These are phyloP conservation scores for Nannizzia gypsea DNA, from an alignment of 2,329 filamentous ascomycete species.

Conservation along the genomic window DNA sequence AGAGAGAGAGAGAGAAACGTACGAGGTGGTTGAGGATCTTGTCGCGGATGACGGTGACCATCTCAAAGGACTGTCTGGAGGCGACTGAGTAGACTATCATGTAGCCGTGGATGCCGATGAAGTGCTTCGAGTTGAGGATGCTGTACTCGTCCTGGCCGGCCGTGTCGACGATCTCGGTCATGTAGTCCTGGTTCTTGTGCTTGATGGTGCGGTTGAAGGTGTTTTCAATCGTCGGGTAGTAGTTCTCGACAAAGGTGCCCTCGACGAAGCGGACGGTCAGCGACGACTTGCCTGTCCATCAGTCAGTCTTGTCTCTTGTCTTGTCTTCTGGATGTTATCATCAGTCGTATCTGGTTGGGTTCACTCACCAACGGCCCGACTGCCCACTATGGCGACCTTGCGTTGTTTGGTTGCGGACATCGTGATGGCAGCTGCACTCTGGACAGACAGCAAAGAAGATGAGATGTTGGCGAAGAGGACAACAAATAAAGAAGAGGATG, in stretches of 20 bases:
- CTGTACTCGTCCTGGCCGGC: constrained; percentile 99
- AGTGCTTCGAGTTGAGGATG: constrained; percentile 95
- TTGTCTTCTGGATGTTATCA: neutral
- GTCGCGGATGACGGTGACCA: constrained; percentile 89
- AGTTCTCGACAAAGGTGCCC: constrained; percentile 95
- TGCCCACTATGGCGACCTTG: constrained; percentile 93
- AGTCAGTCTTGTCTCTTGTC: neutral
- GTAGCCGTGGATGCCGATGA: constrained; percentile 97
- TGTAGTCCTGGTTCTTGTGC: constrained; percentile 83
- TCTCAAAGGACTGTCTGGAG: constrained; percentile 88
- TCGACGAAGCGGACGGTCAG: constrained; percentile 95
- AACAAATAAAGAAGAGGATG: neutral
- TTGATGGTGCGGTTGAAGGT: constrained; percentile 95
- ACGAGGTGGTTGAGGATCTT: constrained; percentile 96
- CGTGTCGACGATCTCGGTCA: constrained; percentile 96
- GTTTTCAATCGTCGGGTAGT: constrained; percentile 98
- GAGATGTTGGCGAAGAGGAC: neutral
- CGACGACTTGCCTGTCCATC: constrained; percentile 76
- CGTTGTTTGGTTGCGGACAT: constrained; percentile 74
- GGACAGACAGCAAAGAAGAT: neutral
- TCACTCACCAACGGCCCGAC: constrained; percentile 69
- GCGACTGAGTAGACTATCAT: constrained; percentile 98
- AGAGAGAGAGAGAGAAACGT: constrained; percentile 26
- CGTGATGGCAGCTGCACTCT: constrained; percentile 15
- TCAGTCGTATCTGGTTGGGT: neutral